phyloP scores from a whole-genome alignment of 2,329 filamentous ascomycete genomes.

The Colletotrichum endophyticum region DNA sequence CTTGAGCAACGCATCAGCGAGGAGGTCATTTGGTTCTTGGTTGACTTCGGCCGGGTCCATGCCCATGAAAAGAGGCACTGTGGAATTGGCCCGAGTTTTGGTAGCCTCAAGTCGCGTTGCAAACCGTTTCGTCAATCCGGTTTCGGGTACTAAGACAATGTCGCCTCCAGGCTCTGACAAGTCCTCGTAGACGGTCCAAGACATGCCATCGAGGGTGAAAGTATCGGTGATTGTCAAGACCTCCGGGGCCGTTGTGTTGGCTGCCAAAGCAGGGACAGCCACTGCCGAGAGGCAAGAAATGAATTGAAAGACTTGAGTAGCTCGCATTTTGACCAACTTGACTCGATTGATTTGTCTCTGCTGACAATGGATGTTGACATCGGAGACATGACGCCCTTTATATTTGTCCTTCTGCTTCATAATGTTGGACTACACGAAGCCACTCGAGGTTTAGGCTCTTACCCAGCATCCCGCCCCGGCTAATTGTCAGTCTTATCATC shows the following conservation, averaged over 20 bases:
- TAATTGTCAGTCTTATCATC: background rate
- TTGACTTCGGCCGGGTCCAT: background rate
- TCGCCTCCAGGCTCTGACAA: background rate
- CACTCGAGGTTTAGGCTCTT: background rate
- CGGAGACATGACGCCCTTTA: background rate
- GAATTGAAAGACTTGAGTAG: background rate
- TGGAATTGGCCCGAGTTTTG: background rate
- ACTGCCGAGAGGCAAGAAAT: background rate
- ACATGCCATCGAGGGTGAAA: background rate
- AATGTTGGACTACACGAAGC: too few relatives aligned
- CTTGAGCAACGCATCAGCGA: background rate
- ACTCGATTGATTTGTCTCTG: background rate
- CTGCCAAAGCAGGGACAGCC: background rate
- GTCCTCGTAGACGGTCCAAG: background rate
- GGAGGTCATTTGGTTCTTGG: background rate
- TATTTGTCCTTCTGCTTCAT: too few relatives aligned
- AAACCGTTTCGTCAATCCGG: background rate
- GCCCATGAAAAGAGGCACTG: background rate
- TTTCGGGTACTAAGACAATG: background rate
- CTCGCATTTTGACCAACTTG: background rate
- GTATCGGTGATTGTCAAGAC: background rate
- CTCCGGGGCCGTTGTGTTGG: background rate
- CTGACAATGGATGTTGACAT: background rate
- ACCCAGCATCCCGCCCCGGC: background rate
- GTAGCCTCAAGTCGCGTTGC: background rate